Percentiles rank a stretch among this genome's conserved stretches.
These are phyloP conservation scores for Colletotrichum theobromicola DNA, from an alignment of 2,329 filamentous ascomycete species.

Conservation along the genomic window DNA sequence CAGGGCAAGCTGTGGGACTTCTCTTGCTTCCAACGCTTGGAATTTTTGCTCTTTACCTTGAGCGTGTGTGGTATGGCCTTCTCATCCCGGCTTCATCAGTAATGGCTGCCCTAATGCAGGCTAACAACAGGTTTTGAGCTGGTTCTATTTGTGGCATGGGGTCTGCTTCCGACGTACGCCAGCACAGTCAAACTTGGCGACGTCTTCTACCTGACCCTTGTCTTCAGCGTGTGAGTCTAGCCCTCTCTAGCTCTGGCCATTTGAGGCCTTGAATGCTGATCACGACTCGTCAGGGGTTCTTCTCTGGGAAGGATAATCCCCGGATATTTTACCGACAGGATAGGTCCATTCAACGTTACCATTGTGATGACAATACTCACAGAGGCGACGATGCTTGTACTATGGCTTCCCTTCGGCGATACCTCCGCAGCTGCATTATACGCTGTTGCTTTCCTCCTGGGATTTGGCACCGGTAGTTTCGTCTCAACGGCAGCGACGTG, in stretches of 20 bases:
- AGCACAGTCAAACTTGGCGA: conserved; percentile 26
- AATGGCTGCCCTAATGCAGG: not conserved
- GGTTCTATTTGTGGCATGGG: conserved; percentile 34
- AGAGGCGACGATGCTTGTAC: conserved; percentile 22
- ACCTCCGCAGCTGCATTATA: conserved; percentile 25
- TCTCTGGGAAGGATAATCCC: conserved; percentile 29
- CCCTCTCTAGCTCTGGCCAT: not conserved
- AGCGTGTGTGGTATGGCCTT: conserved; percentile 29
- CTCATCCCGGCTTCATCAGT: not conserved
- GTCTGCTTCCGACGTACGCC: conserved; percentile 32
- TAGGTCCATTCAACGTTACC: conserved; percentile 30
- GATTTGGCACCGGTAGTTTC: conserved; percentile 32
- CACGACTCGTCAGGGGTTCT: conserved; percentile 25
- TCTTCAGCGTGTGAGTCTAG: conserved; percentile 34
- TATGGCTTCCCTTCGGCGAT: conserved; percentile 32
- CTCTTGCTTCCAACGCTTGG: conserved; percentile 21
- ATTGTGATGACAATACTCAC: conserved; percentile 30
- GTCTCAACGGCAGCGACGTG: conserved; percentile 26
- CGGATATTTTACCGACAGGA: conserved; percentile 24
- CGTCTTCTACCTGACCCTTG: conserved; percentile 32
- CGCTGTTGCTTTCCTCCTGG: conserved; percentile 29
- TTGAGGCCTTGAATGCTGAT: not conserved
- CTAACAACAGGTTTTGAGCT: conserved; percentile 31
- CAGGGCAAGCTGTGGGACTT: conserved; percentile 12
- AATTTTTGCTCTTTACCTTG: conserved; percentile 31